Base-by-base conservation (phyloP, 495 filamentous ascomycete genomes). In the Penicillium antarcticum region DNA sequence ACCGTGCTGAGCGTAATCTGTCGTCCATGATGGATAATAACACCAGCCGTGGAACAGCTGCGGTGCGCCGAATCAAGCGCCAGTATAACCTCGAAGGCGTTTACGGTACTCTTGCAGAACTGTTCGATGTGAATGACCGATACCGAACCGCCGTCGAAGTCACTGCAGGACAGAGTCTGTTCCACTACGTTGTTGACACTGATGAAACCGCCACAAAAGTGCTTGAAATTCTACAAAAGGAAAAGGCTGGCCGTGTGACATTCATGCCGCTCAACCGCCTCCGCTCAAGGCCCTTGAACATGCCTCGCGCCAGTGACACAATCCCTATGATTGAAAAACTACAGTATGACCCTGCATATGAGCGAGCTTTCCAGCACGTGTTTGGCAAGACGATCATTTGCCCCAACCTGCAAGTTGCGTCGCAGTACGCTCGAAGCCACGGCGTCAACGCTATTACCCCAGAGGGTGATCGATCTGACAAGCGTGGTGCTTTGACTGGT, bases 331-430 rank as follows among this genome's bases (percentile, higher is more conserved):
- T 97, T 44, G 83, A 84, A 57, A 96, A 95, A 69, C 74, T 99
- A 48, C 82, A 86, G 52, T 97, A 82, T 57, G 86, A 96, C 48
- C 70, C 76, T 2, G 74, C 73, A 37, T 96, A 88, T 56, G 89
- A 92, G 42, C 85, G 81, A 53, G 94, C 94, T 0, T 92, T 97
- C 66, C 82, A 87, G 58, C 90, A 96, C 57, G 88, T 97, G 5
- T 97, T 99, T 72, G 94, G 92, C 17, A 94, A 91, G 60, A 95
- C 91, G 2, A 89, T 97, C 46, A 85, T 99, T 53, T 97, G 95
- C 56, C 91, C 91, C 3, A 92, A 88, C 60, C 73, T 99, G 13
- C 78, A 87, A 37, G 80, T 96, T 45, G 91, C 89, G 6, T 81
- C 87, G 8, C 88, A 95, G 60, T 97, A 96, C 61, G 89, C 94